Conservation (phyloP, 371 early-diverging fungal genomes). For the Mortierella sp. region DNA sequence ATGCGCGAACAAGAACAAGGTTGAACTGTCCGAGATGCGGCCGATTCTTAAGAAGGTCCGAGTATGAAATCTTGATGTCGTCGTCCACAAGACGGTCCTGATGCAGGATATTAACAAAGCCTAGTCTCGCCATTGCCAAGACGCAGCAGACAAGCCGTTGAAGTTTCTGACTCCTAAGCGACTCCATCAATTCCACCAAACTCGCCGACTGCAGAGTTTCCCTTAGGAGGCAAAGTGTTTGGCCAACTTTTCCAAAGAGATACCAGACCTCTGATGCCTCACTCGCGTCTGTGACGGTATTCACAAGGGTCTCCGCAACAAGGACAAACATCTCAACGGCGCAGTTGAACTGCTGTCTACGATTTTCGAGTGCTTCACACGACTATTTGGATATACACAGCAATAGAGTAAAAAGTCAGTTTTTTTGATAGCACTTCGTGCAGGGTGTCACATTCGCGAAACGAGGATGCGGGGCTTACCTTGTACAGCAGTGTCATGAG, state of each 20-base stretch:
- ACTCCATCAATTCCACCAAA: conserved; percentile 12
- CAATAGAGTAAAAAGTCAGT: background rate
- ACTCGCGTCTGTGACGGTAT: conserved; percentile 38
- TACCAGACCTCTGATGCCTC: conserved; percentile 52
- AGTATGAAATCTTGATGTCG: conserved; percentile 52
- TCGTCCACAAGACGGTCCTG: conserved; percentile 56
- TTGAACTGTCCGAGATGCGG: conserved; percentile 56
- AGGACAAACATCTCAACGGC: conserved; percentile 40
- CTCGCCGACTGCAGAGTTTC: conserved; percentile 39
- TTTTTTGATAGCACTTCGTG: background rate
- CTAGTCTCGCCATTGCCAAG: conserved; percentile 40
- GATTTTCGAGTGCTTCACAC: conserved; percentile 38
- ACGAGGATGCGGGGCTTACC: conserved; percentile 18
- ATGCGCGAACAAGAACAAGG: conserved; percentile 36
- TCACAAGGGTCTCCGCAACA: conserved; percentile 38
- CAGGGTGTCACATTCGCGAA: background rate
- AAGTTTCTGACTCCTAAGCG: conserved; percentile 21
- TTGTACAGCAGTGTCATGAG: conserved; percentile 60
- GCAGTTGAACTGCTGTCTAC: conserved; percentile 38
- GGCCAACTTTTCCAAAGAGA: conserved; percentile 38
- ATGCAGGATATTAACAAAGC: conserved; percentile 51
- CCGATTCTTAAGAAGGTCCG: conserved; percentile 40
- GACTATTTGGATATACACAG: conserved; percentile 18
- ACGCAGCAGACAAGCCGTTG: conserved; percentile 51
- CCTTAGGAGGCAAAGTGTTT: conserved; percentile 30